Evolutionary conservation across 2,329 filamentous ascomycete genomes (phyloP).

Genomic region (Aspergillus texensis): DNA sequence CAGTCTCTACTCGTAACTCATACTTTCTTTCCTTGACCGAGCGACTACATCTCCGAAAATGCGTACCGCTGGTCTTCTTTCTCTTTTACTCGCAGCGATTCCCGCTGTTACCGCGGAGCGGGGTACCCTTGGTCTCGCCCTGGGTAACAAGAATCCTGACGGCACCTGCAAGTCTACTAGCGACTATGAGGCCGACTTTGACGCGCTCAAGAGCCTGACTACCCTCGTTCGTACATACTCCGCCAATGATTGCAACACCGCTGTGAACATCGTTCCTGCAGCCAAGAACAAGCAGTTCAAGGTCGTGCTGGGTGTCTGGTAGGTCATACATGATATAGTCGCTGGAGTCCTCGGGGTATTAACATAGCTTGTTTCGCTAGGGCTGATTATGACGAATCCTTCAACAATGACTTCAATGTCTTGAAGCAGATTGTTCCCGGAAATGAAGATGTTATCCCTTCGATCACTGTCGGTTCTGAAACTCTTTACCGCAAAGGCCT

Average conservation of each 20-base stretch:
- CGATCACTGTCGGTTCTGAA: conserved; percentile 72
- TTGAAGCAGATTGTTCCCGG: conserved; percentile 48
- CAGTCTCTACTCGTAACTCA: background rate
- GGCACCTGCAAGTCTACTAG: conserved; percentile 62
- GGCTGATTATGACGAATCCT: conserved; percentile 66
- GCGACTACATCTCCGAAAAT: conserved; percentile 32
- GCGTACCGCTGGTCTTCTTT: conserved; percentile 48
- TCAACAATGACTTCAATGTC: conserved; percentile 62
- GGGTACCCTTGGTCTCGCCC: conserved; percentile 65
- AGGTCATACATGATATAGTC: conserved; percentile 25
- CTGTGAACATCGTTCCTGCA: conserved; percentile 65
- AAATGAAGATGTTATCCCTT: conserved; percentile 64
- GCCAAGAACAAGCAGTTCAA: conserved; percentile 66
- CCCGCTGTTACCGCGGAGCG: conserved; percentile 54
- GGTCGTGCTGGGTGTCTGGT: conserved; percentile 73
- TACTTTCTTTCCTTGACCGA: background rate
- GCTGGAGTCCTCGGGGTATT: background rate
- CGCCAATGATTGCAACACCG: conserved; percentile 66
- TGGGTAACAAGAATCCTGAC: conserved; percentile 66
- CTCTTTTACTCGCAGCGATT: conserved; percentile 45
- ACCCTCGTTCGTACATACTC: conserved; percentile 69
- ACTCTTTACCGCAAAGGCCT: conserved; percentile 70
- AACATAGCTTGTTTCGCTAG: conserved; percentile 34
- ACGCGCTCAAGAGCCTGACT: conserved; percentile 57
- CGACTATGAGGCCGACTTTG: conserved; percentile 69